Evolutionary conservation across 2,329 filamentous ascomycete species (phyloP).

Genomic region (Apiospora aurea): DNA sequence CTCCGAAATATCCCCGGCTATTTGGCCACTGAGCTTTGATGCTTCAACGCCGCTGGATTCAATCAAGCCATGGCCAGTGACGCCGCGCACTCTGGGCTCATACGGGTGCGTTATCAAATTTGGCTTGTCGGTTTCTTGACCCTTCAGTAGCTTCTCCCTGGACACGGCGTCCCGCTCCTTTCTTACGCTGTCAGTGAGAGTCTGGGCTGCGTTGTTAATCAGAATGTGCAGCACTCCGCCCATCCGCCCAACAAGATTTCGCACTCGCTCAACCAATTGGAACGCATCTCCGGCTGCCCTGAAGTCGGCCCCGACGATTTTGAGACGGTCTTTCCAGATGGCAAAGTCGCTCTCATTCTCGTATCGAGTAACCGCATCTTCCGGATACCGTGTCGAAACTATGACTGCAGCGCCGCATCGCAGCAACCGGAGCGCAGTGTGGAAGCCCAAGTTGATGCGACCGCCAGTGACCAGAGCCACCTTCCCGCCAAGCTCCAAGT

Average conservation of each 20-base stretch:
- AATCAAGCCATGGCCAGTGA: background rate
- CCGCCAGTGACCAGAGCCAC: constrained; percentile 46
- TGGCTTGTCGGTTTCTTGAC: background rate
- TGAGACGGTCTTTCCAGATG: constrained; percentile 31
- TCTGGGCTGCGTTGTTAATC: constrained; percentile 50
- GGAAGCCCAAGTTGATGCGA: constrained; percentile 44
- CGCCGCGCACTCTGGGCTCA: background rate
- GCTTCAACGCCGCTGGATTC: background rate
- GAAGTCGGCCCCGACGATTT: constrained; percentile 41
- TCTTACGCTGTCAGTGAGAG: constrained; percentile 43
- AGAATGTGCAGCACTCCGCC: constrained; percentile 40
- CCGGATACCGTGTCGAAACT: constrained; percentile 45
- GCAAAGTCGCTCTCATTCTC: constrained; percentile 31
- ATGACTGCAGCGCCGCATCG: constrained; percentile 45
- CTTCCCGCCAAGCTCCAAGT: constrained; percentile 36
- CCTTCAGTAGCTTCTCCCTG: constrained; percentile 33
- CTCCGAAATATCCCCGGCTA: no score
- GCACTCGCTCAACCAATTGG: constrained; percentile 36
- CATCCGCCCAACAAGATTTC: constrained; percentile 30
- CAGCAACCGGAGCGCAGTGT: constrained; percentile 42
- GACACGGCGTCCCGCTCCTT: constrained; percentile 40
- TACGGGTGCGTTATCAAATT: background rate
- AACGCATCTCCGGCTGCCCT: constrained; percentile 43
- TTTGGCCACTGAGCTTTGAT: background rate
- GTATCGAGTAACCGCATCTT: constrained; percentile 43